A percentile compares a stretch with the other conserved stretches of the same genome.
phyloP scores from a whole-genome alignment of 108 stramenopile species.

The Ochromonas danica region DNA sequence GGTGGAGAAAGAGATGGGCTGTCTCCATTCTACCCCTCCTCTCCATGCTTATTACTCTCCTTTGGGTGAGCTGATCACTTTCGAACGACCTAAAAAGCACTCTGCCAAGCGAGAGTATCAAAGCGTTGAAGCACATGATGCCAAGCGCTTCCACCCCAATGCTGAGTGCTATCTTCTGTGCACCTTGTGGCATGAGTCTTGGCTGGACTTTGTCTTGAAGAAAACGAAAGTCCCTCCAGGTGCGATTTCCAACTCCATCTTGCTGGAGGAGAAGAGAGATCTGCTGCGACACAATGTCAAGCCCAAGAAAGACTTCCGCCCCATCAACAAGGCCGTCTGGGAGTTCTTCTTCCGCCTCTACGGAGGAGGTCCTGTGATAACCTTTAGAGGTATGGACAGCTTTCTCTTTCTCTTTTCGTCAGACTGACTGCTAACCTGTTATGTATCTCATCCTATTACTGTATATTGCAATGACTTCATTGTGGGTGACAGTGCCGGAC shows the following conservation, averaged over 20 bases:
- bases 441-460: background rate
- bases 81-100: background rate
- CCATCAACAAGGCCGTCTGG: slow-evolving; percentile 31
- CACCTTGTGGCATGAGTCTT: background rate
- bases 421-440: background rate
- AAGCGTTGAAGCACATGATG: background rate
- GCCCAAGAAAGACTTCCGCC: background rate
- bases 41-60: slow-evolving; percentile 9
- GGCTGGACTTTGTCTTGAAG: background rate
- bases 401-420: background rate
- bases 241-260: background rate
- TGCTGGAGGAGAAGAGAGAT: background rate
- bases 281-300: background rate
- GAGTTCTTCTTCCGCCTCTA: slow-evolving; percentile 11
- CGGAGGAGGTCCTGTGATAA: slow-evolving; percentile 29
- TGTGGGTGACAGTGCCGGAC: slow-evolving; percentile 3
- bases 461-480: background rate
- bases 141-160: background rate
- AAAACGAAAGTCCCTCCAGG: background rate
- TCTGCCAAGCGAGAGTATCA: background rate
- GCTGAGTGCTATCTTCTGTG: background rate
- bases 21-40: background rate
- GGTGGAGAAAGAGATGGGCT: slow-evolving; percentile 23
- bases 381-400: slow-evolving; percentile 5
- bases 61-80: background rate